Conservation (phyloP, 129 eudicot species). For the Apium graveolens region DNA sequence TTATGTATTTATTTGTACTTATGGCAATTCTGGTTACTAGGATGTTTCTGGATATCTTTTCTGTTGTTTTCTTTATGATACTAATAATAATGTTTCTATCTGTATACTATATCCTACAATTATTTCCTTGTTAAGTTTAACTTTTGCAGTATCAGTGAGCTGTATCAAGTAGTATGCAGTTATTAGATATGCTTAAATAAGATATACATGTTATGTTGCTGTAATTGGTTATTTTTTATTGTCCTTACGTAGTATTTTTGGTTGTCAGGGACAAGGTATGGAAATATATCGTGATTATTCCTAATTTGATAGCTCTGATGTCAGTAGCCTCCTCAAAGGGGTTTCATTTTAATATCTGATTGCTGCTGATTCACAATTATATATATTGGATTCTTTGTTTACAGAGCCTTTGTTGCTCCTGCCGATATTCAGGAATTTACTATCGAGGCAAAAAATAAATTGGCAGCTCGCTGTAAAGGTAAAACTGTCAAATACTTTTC, state of each 20-base stretch:
- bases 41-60: background rate
- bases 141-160: background rate
- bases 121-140: background rate
- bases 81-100: background rate
- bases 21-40: background rate
- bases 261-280: background rate
- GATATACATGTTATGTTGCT: background rate
- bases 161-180: background rate
- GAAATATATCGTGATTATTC: background rate
- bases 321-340: background rate
- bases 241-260: background rate
- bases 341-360: background rate
- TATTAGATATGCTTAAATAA: background rate
- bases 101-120: background rate
- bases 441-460: conserved; percentile 59
- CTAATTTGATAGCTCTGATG: background rate
- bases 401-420: conserved; percentile 85
- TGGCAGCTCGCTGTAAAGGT: conserved; percentile 53
- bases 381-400: conserved; percentile 6
- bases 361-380: background rate
- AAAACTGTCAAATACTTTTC: conserved; percentile 69
- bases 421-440: conserved; percentile 65
- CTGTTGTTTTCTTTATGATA: background rate
- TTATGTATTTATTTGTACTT: background rate
- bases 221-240: background rate